Conservation (phyloP, 805 yeast genomes). For the Metschnikowia santaceciliae region DNA sequence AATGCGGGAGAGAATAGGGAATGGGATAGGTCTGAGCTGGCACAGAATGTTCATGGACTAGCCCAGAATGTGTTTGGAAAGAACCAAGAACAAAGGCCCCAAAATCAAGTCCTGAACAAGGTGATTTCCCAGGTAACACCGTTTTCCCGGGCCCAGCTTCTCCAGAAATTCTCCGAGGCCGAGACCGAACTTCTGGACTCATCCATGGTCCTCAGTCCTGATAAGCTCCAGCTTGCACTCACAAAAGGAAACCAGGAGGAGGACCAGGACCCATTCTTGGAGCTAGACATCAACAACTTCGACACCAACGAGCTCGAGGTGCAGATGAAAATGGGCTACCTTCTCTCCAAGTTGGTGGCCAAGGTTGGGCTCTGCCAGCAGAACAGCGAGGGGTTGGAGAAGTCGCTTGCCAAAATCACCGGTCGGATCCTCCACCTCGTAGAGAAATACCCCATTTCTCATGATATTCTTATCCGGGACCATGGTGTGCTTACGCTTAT, state of each 20-base stretch:
- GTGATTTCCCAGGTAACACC: background rate
- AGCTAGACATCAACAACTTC: constrained; percentile 35
- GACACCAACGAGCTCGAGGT: constrained; percentile 41
- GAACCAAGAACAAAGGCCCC: no score
- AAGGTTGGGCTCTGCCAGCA: constrained; percentile 28
- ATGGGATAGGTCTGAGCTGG: no score
- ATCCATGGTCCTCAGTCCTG: background rate
- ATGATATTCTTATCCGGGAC: constrained; percentile 36
- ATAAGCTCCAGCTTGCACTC: background rate
- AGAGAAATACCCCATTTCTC: constrained; percentile 38
- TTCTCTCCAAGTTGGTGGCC: constrained; percentile 29
- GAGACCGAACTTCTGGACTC: background rate
- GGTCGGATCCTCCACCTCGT: constrained; percentile 37
- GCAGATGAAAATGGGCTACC: constrained; percentile 37
- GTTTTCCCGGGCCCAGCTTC: constrained; percentile 24
- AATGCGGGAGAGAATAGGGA: no score
- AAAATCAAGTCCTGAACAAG: no score
- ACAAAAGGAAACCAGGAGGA: background rate
- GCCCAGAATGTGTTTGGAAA: no score
- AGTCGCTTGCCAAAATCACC: constrained; percentile 31
- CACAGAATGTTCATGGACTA: background rate
- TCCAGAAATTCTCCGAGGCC: constrained; percentile 29
- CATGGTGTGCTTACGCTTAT: constrained; percentile 39
- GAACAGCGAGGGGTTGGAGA: constrained; percentile 29
- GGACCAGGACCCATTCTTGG: constrained; percentile 32